A percentile compares a stretch with the other conserved stretches of the same genome.
These are phyloP conservation scores for Theobroma grandiflorum DNA, from an alignment of 441 rosid species.

Conservation along the genomic window DNA sequence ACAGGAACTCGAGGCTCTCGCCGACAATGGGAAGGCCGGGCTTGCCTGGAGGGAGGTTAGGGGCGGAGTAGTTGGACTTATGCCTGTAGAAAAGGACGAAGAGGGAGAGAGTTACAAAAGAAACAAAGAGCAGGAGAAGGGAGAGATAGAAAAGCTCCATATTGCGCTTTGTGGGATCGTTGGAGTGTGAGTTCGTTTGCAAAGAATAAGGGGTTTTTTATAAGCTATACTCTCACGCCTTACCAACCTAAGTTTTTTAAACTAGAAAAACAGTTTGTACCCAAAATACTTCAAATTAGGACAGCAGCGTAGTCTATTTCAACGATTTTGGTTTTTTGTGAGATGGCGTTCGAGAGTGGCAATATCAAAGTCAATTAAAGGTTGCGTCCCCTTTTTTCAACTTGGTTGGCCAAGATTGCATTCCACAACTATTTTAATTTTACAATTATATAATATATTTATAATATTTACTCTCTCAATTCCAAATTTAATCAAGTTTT, in stretches of 20 bases:
- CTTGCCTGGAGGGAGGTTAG: conserved; percentile 47
- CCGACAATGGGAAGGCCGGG: conserved; percentile 41
- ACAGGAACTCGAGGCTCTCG: conserved; percentile 44
- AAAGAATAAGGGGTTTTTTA: not conserved
- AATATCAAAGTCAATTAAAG: not conserved
- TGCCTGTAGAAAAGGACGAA: conserved; percentile 31
- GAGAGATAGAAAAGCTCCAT: conserved; percentile 28
- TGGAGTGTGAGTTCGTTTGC: not conserved
- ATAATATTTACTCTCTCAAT: not conserved
- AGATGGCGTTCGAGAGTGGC: not conserved
- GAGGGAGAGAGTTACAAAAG: conserved; percentile 30
- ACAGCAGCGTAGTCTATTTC: too few relatives aligned
- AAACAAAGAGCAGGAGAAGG: conserved; percentile 32
- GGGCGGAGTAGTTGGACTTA: conserved; percentile 26
- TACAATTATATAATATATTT: not conserved
- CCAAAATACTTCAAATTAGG: too few relatives aligned
- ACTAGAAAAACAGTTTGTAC: too few relatives aligned
- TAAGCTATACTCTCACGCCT: too few relatives aligned
- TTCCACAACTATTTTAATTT: not conserved
- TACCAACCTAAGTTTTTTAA: too few relatives aligned
- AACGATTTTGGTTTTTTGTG: not conserved
- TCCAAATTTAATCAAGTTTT: too few relatives aligned
- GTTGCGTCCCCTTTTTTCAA: not conserved
- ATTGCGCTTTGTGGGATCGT: not conserved
- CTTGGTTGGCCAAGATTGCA: not conserved